A percentile compares a stretch with the other conserved stretches of the same genome.
Conservation (phyloP, 495 filamentous ascomycete genomes). For the Annulohypoxylon bovei region DNA sequence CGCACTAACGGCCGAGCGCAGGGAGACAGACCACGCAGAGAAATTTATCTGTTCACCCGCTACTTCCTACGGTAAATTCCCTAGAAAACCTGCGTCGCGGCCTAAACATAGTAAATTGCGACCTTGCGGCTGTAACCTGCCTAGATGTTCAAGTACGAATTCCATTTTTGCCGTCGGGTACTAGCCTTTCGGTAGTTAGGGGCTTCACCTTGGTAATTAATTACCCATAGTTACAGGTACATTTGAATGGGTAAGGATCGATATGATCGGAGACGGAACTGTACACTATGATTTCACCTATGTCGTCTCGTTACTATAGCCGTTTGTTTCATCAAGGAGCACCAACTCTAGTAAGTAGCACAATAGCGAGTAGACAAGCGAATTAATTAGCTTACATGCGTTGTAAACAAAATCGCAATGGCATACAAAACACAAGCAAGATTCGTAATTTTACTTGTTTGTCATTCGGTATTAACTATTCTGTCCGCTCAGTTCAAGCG, state of each 20-base stretch:
- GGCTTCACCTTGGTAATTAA: neutral
- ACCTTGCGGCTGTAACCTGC: constrained; percentile 30
- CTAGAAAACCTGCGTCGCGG: neutral
- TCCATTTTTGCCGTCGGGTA: constrained; percentile 30
- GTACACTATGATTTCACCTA: neutral
- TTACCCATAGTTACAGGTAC: neutral
- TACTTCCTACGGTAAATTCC: too few species aligned
- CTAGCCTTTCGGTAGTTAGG: constrained; percentile 30
- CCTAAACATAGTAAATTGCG: constrained; percentile 10
- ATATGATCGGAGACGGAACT: neutral
- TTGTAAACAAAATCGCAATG: neutral
- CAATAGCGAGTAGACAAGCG: neutral
- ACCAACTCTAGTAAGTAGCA: constrained; percentile 4
- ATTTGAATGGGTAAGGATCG: neutral
- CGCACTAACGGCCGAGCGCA: neutral
- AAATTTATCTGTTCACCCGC: neutral
- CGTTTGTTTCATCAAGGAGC: constrained; percentile 9
- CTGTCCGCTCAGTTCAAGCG: neutral
- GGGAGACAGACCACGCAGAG: neutral
- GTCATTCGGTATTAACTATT: constrained; percentile 30
- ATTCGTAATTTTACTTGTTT: constrained; percentile 1
- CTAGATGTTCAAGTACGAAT: neutral
- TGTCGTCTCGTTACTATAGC: neutral
- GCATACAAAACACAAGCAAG: neutral
- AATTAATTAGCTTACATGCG: neutral